Conservation (phyloP, 2,329 filamentous ascomycete genomes). For the Cadophora sp. region DNA sequence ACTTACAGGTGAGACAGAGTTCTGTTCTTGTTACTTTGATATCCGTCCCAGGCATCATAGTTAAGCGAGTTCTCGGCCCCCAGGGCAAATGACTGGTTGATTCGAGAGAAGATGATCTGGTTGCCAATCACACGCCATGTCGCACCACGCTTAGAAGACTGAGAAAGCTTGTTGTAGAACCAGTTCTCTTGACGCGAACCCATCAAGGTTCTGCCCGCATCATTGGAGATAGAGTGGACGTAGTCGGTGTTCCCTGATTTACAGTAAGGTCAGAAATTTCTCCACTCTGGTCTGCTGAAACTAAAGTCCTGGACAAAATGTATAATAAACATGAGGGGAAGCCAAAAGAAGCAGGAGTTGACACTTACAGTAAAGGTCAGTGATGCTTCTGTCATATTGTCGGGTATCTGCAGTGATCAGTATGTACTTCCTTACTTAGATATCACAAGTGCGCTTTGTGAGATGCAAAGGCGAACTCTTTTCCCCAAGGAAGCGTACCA, state of each 20-base stretch:
- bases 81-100: slow-evolving; percentile 48
- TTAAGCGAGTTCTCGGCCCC: slow-evolving; percentile 52
- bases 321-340: background rate
- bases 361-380: slow-evolving; percentile 54
- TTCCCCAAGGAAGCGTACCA: slow-evolving; percentile 52
- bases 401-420: slow-evolving; percentile 47
- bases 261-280: background rate
- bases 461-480: background rate
- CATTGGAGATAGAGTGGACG: slow-evolving; percentile 66
- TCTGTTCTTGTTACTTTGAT: slow-evolving; percentile 68
- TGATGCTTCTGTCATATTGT: slow-evolving; percentile 72
- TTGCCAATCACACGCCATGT: slow-evolving; percentile 76
- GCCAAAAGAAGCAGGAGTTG: background rate
- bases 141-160: slow-evolving; percentile 68
- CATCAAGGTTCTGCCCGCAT: slow-evolving; percentile 74
- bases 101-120: slow-evolving; percentile 70
- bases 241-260: slow-evolving; percentile 63
- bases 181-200: slow-evolving; percentile 76
- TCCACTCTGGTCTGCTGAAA: background rate
- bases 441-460: background rate
- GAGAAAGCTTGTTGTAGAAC: slow-evolving; percentile 68
- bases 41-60: slow-evolving; percentile 54
- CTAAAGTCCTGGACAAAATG: background rate
- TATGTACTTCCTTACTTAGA: background rate
- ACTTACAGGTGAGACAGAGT: slow-evolving; percentile 69